Base-by-base conservation (phyloP, 768 basidiomycete genomes). In the Sporobolomyces pararoseus region DNA sequence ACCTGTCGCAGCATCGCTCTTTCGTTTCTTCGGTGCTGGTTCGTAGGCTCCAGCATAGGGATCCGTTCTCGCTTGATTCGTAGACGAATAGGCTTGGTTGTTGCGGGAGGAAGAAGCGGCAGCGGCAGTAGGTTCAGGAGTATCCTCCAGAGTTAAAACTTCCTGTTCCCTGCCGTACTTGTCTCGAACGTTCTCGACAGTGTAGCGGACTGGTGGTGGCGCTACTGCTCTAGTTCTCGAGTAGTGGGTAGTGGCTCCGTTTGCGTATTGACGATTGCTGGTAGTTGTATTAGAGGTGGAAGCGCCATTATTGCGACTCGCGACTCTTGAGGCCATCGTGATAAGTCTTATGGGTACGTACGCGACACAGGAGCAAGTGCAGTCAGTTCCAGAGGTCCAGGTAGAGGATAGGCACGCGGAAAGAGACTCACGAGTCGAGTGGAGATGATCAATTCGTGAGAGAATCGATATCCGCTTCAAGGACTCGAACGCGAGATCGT, bases 71-170 rank as follows among this genome's bases (percentile, higher is more conserved):
- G 52, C 32, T 13, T 52, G 19, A n/a, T 46, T 66, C 4, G 32
- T 52, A 34, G 70, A 66, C 0, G 57, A 42, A 32, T 59, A 42
- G 39, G 37, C 46, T 27, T 60, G 37, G 25, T 12, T 42, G 6
- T 29, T 50, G 23, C 44, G 35, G 3, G 59, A 42, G 7, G 62
- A n/a, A 16, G 46, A 51, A 19, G 64, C 25, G 37, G 53, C 32
- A 12, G 42, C 55, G 19, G 53, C 62, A 3, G 49, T 50, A 4
- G 71, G 67, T 14, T 73, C 71, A 31, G 73, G 74, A 2, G 74
- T 71, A 62, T 75, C 74, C 23, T 71, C 74, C 54, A 75, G 62
- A 52, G 70, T 71, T 27, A 75, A 46, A 55, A 75, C 70, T 25
- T 75, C 74, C 21, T 54, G 55, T 29, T 55, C 53, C 12, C 21